Evolutionary conservation across 106 monocot genomes (phyloP).

Genomic region (Dioscorea alata): DNA sequence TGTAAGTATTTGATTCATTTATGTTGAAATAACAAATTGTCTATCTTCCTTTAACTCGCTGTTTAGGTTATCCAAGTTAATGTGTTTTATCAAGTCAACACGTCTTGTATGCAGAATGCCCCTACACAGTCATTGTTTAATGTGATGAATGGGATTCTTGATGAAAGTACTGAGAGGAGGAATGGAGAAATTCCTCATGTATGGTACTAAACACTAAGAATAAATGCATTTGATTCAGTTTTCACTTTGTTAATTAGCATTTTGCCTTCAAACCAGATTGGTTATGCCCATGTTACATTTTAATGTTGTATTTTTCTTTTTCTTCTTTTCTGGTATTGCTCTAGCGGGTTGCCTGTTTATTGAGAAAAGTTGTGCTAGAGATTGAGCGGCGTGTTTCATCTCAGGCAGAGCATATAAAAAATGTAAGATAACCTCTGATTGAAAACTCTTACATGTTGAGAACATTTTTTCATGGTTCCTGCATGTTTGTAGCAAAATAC

Average conservation of each 20-base stretch:
- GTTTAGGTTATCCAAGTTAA: background rate
- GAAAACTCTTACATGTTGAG: background rate
- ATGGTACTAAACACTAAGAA: constrained; percentile 24
- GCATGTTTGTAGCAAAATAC: constrained; percentile 45
- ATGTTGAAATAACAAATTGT: background rate
- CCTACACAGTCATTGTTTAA: constrained; percentile 77
- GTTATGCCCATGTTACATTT: background rate
- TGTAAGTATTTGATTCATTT: constrained; percentile 37
- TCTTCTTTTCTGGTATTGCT: background rate
- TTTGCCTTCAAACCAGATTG: background rate
- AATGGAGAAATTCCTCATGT: constrained; percentile 96
- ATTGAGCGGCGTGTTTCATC: constrained; percentile 81
- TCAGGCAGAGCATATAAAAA: constrained; percentile 89
- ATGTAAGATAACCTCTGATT: constrained; percentile 42
- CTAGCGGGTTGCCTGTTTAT: constrained; percentile 65
- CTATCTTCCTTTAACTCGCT: background rate
- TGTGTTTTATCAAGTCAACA: background rate
- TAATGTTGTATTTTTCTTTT: constrained; percentile 2
- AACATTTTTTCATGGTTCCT: background rate
- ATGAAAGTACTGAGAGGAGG: constrained; percentile 81
- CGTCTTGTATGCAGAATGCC: constrained; percentile 54
- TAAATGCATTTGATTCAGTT: no score
- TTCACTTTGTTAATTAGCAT: no score
- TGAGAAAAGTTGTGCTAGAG: constrained; percentile 86
- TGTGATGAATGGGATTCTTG: constrained; percentile 72